Percentiles rank a stretch among this genome's conserved stretches.
Conservation (phyloP, 495 filamentous ascomycete species). For the Neurospora sp. region DNA sequence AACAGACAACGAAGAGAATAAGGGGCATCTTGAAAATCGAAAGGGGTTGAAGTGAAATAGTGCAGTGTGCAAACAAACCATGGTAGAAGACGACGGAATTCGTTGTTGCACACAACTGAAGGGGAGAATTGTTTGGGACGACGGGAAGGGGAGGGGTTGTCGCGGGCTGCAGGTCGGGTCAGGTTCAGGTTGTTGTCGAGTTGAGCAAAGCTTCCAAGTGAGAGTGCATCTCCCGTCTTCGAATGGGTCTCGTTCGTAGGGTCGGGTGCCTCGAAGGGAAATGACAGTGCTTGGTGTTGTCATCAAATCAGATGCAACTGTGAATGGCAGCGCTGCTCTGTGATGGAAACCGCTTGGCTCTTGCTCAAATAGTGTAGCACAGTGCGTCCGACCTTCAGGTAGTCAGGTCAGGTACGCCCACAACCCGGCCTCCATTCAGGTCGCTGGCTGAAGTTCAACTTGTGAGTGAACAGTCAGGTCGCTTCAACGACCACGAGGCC, state of each 20-base stretch:
- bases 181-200: background rate
- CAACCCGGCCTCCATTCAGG: background rate
- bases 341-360: background rate
- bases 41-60: background rate
- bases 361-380: background rate
- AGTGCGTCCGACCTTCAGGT: background rate
- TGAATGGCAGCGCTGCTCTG: background rate
- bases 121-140: background rate
- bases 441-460: too few species aligned
- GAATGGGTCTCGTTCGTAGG: background rate
- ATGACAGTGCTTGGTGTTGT: background rate
- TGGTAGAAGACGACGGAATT: background rate
- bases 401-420: too few species aligned
- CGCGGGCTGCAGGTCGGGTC: background rate
- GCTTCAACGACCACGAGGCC: background rate
- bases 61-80: background rate
- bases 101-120: background rate
- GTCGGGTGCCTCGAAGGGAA: background rate
- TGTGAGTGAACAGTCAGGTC: too few species aligned
- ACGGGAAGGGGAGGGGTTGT: background rate
- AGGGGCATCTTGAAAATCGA: background rate
- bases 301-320: background rate
- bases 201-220: background rate
- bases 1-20: background rate
- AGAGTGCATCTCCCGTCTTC: background rate